Conservation (phyloP, 768 basidiomycete genomes). For the Boletus rubescentipes region DNA sequence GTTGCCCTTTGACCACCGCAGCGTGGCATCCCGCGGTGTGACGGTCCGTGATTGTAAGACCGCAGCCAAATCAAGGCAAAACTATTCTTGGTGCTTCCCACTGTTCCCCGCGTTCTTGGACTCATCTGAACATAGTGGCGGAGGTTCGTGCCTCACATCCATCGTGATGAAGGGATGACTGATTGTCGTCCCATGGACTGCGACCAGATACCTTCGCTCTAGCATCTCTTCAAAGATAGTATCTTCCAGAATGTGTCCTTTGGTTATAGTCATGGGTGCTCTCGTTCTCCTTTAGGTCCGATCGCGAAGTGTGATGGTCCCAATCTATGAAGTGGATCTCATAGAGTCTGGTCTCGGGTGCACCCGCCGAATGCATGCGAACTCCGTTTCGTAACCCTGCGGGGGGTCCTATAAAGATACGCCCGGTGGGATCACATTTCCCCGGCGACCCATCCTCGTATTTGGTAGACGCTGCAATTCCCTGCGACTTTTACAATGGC, state of each 20-base stretch:
- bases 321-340: constrained; percentile 8
- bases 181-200: not conserved
- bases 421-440: not conserved
- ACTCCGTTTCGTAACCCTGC: constrained; percentile 8
- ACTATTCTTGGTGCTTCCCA: not conserved
- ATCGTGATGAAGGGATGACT: not conserved
- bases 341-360: not conserved
- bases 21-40: not conserved
- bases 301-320: not conserved
- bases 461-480: constrained; percentile 1
- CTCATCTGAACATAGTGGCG: not conserved
- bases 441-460: not conserved
- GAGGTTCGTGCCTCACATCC: not conserved
- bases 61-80: not conserved
- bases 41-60: not conserved
- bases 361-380: not conserved
- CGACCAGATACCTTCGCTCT: not conserved
- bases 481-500: constrained; percentile 14
- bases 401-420: constrained; percentile 21
- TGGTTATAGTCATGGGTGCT: not conserved
- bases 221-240: not conserved
- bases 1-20: no score
- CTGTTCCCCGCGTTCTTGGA: not conserved
- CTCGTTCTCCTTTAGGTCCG: not conserved
- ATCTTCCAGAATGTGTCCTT: not conserved